Base-by-base conservation (phyloP, 2,329 filamentous ascomycete species). In the Cercospora nicotianae region DNA sequence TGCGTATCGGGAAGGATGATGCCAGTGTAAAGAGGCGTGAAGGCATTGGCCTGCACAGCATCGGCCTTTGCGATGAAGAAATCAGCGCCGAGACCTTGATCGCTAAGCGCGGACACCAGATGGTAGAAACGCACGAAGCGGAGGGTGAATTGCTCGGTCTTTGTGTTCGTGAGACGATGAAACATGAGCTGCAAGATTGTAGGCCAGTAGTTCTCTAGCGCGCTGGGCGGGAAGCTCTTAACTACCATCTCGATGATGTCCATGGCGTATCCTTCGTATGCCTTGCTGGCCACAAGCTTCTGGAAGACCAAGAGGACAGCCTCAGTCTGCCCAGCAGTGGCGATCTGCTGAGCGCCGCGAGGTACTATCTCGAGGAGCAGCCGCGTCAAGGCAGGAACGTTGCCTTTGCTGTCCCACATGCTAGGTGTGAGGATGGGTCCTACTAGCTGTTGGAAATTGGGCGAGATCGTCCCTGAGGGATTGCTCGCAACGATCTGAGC, bases 41-140 rank as follows among this genome's bases (percentile, higher is more conserved):
- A 98, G 51, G 95, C 86, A 61, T 85, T 84, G 39, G 87, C 83
- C 79, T 97, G 94, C 31, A 98, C 86, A 70, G 88, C 84, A 77
- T 98, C 91, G n/a, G 92, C 89, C 70, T 93, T 87, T 72, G 86
- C 86, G 80, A 97, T 91, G 82, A 97, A 95, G 82, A 93, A 97
- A 80, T 99, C 95, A 7, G 93, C 87, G 59, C 94, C 95, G 67
- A 95, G 88, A n/a, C 93, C 93, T 72, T 88, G 87, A 70, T 95
- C 90, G 36, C 91, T 88, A 69, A 85, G 86, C 18, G 93, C 92
- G 31, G 92, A 92, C 64, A 98, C 87, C 70, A 97, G 89, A 80
- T 99, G 94, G 79, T 96, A 99, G 84, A 99, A 96, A 36, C 93
- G 90, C 64, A 94, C 91, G 78, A 99, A 97, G 63, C 93, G 90